Evolutionary conservation across 306 rosid genomes (phyloP).

Genomic region (Herpetospermum pedunculosum): DNA sequence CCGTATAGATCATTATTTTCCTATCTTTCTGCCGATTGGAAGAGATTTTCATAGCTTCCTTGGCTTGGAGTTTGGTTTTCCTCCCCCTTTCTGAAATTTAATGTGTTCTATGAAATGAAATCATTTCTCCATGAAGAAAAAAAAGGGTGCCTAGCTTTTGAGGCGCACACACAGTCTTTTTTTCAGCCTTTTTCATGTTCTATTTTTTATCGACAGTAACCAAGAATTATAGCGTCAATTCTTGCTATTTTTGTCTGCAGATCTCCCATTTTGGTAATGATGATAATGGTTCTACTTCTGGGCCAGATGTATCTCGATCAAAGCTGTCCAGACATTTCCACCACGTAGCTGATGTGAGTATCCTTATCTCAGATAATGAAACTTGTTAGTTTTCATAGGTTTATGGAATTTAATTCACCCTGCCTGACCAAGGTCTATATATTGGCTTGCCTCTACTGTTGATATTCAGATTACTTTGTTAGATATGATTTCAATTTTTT

Average conservation of each 20-base stretch:
- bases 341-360: constrained; percentile 52
- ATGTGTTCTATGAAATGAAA: not conserved
- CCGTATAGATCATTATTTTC: not conserved
- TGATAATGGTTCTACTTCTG: constrained; percentile 50
- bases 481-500: not conserved
- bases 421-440: not conserved
- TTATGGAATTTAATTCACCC: not conserved
- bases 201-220: not conserved
- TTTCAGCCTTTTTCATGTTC: not conserved
- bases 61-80: not conserved
- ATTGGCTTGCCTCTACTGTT: not conserved
- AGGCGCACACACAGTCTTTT: not conserved
- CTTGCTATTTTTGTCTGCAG: constrained; percentile 22
- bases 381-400: not conserved
- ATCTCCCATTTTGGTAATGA: constrained; percentile 26
- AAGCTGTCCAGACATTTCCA: constrained; percentile 44
- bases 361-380: not conserved
- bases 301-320: constrained; percentile 35
- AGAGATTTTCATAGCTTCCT: not conserved
- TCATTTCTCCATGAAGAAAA: not conserved
- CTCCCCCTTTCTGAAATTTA: not conserved
- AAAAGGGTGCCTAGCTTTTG: not conserved
- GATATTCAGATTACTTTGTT: not conserved
- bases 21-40: not conserved
- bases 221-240: not conserved